Percentiles rank a stretch among this genome's conserved stretches.
phyloP scores from a whole-genome alignment of 2,329 filamentous ascomycete species.

The Dactylellina haptotyla region DNA sequence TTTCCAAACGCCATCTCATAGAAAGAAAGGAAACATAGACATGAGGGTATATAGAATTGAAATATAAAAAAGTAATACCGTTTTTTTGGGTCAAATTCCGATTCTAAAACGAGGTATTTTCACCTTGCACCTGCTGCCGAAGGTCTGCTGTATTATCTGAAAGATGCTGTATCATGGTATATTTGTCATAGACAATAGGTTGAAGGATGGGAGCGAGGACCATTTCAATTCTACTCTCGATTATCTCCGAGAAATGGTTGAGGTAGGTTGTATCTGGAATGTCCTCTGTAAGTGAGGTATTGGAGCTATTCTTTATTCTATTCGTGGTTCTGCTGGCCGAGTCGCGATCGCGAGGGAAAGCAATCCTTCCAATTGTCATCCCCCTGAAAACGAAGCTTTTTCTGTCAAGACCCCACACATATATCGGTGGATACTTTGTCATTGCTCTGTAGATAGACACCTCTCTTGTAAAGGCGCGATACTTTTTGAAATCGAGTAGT shows the following conservation, averaged over 20 bases:
- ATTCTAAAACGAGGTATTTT: constrained; percentile 3
- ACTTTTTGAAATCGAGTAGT: constrained; percentile 50
- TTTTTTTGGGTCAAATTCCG: not conserved
- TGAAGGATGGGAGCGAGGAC: constrained; percentile 39
- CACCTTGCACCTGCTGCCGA: constrained; percentile 20
- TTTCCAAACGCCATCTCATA: constrained; percentile 3
- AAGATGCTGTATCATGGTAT: constrained; percentile 24
- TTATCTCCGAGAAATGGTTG: constrained; percentile 47
- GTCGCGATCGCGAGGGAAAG: constrained; percentile 46
- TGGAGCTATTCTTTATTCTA: constrained; percentile 35
- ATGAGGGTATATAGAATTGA: not conserved
- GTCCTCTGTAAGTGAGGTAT: constrained; percentile 41
- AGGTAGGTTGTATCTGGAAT: constrained; percentile 38
- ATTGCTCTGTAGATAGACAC: constrained; percentile 24
- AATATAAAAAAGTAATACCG: not conserved
- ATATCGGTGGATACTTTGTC: constrained; percentile 45
- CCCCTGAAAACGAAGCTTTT: constrained; percentile 45
- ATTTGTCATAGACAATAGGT: not conserved
- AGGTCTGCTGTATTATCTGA: constrained; percentile 12
- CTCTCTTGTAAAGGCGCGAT: constrained; percentile 41
- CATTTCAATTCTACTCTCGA: constrained; percentile 38
- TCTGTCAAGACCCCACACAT: constrained; percentile 41
- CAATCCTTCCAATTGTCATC: constrained; percentile 45
- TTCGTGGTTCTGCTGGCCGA: constrained; percentile 36
- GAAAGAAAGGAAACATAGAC: not conserved